phyloP scores from a whole-genome alignment of 371 early-diverging fungal genomes.

The Saksenaea vasiformis region DNA sequence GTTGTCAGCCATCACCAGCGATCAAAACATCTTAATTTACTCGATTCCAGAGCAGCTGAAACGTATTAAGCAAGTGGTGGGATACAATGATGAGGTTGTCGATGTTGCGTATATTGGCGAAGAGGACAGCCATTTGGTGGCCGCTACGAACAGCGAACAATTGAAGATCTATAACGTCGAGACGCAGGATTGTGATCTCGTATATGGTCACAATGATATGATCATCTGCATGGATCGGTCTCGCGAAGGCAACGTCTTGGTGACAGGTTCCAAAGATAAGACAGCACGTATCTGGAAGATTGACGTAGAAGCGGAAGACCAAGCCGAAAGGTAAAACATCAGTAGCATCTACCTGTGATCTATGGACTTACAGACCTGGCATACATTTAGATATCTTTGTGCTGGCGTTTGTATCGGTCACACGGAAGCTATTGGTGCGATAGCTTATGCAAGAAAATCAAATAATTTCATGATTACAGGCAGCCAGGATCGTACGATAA shows the following conservation, averaged over 20 bases:
- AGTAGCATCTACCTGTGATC: not conserved
- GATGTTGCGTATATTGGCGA: conserved; percentile 82
- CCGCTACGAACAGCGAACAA: conserved; percentile 92
- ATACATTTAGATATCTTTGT: conserved; percentile 50
- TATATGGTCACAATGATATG: conserved; percentile 89
- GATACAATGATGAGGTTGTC: conserved; percentile 95
- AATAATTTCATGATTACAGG: conserved; percentile 81
- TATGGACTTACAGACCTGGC: not conserved
- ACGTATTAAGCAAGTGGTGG: conserved; percentile 83
- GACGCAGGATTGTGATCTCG: conserved; percentile 79
- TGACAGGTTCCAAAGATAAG: conserved; percentile 91
- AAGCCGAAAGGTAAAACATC: conserved; percentile 7
- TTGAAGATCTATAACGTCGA: conserved; percentile 83
- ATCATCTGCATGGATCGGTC: conserved; percentile 79
- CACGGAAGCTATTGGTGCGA: conserved; percentile 87
- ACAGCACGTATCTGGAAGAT: conserved; percentile 81
- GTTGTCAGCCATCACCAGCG: conserved; percentile 78
- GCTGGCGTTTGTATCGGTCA: conserved; percentile 87
- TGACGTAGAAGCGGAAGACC: conserved; percentile 47
- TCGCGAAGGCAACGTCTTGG: conserved; percentile 67
- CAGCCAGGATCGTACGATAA: conserved; percentile 92
- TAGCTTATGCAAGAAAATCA: conserved; percentile 69
- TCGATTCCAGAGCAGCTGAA: conserved; percentile 53
- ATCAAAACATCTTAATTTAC: conserved; percentile 89
- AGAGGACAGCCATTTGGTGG: conserved; percentile 74